Base-by-base conservation (phyloP, 148 eudicot species). In the Nepenthes gracilis region DNA sequence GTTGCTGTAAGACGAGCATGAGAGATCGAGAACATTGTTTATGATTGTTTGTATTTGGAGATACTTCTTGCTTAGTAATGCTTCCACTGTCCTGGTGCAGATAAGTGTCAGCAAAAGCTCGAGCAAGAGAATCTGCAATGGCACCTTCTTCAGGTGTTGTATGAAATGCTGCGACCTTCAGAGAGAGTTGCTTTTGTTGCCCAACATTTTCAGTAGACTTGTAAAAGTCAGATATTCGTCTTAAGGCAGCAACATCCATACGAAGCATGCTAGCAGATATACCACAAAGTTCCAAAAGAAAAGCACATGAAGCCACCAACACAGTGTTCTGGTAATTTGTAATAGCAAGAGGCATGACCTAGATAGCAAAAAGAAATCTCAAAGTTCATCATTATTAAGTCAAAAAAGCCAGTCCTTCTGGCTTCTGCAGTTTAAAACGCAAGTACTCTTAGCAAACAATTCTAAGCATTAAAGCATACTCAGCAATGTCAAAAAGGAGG, bases 311-410 rank as follows among this genome's bases (percentile, higher is more conserved):
- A 59, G 96, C 85, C 70, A 92, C 97, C 72, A 87, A 70, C 66
- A 88, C 80, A 74, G 87, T 66, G 58, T 92, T 84, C 68, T 81
- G 88, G 74, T 81, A 88, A 77, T 88, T 85, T 67, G 80, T 73
- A 35, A 92, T 75, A 62, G 97, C 97, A 68, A 92, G 90, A 62
- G 97, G 97, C 57, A 85, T 66, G 12, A 88, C 93, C 97, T 92
- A 72, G 71, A 73, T 23, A 37, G 50, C 10, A 14, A 64, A 62
- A 2, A 15, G 40, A 47, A 4, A 59, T 65, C 6, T 52, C 58
- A 57, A 35, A 59, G 4, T 35, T 35, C 33, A 52, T 38, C 54
- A 37, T 1, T 6, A 52, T 36, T 14, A 43, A 48, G 6, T 9
- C 47, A 58, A 36, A 15, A 54, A 37, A 33, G 23, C 32, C 6